A percentile compares a stretch with the other conserved stretches of the same genome.
Conservation (phyloP, 345 rosid species). For the Eucalyptus pauciflora region DNA sequence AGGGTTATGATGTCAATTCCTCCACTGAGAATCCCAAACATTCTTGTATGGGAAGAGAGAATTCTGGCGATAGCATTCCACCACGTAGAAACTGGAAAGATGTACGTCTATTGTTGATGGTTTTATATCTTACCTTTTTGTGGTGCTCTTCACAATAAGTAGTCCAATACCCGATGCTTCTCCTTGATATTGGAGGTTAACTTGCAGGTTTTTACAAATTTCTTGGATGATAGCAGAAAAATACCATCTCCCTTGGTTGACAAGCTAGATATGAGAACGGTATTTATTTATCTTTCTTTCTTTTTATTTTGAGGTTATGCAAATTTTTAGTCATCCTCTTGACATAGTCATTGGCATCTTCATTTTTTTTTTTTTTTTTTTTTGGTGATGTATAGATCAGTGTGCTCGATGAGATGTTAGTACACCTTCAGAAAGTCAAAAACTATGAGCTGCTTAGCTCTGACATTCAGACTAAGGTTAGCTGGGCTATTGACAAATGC, state of each 20-base stretch:
- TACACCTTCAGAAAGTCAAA: slow-evolving; percentile 41
- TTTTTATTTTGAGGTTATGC: background rate
- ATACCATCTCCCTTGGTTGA: slow-evolving; percentile 35
- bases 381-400: slow-evolving; percentile 36
- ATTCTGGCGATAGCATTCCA: slow-evolving; percentile 9
- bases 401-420: slow-evolving; percentile 42
- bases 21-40: slow-evolving; percentile 15
- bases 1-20: slow-evolving; percentile 5
- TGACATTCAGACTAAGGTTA: slow-evolving; percentile 62
- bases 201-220: slow-evolving; percentile 53
- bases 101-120: slow-evolving; percentile 29
- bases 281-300: slow-evolving; percentile 6
- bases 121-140: background rate
- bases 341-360: background rate
- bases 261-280: slow-evolving; percentile 41
- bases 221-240: slow-evolving; percentile 32
- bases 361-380: background rate
- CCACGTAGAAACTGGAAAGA: slow-evolving; percentile 33
- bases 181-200: background rate
- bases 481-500: slow-evolving; percentile 2
- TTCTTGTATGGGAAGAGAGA: slow-evolving; percentile 7
- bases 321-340: background rate
- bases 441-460: slow-evolving; percentile 38
- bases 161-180: background rate
- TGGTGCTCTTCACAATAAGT: background rate